Evolutionary conservation across 495 filamentous ascomycete species (phyloP).

Genomic region (Neurospora tetraspora): DNA sequence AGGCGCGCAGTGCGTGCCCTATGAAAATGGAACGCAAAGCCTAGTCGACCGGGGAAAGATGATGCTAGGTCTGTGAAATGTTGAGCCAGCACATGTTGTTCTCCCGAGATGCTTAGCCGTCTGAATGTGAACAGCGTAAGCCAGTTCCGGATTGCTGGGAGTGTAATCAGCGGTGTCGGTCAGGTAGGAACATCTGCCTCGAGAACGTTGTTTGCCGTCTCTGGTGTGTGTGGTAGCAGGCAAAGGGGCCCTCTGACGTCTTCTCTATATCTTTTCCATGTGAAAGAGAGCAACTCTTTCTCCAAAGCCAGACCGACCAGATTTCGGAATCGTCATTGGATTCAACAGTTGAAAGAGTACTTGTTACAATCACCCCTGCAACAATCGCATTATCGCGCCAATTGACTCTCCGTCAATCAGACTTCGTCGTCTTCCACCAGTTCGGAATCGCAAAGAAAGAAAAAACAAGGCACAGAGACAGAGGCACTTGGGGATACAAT

Average conservation of each 20-base stretch:
- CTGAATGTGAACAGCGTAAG: background rate
- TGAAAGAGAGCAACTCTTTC: background rate
- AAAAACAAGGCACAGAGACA: background rate
- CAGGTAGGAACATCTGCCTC: background rate
- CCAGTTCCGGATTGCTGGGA: background rate
- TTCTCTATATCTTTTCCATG: background rate
- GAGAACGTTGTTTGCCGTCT: background rate
- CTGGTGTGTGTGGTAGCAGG: background rate
- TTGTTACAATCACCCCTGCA: background rate
- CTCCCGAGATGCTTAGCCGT: background rate
- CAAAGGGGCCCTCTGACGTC: slow-evolving; percentile 2
- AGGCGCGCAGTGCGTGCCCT: background rate
- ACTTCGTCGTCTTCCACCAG: background rate
- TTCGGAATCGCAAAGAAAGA: background rate
- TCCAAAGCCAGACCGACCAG: background rate
- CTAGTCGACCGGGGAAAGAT: background rate
- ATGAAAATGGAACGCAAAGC: background rate
- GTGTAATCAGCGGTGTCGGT: background rate
- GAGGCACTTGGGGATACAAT: background rate
- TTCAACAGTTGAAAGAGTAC: background rate
- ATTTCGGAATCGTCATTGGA: background rate
- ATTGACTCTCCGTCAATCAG: background rate
- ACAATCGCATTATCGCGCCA: background rate
- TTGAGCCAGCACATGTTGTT: background rate
- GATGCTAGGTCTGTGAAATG: background rate